These are phyloP conservation scores for Dysphania ambrosioides DNA, from an alignment of 148 eudicot genomes.

Conservation along the genomic window DNA sequence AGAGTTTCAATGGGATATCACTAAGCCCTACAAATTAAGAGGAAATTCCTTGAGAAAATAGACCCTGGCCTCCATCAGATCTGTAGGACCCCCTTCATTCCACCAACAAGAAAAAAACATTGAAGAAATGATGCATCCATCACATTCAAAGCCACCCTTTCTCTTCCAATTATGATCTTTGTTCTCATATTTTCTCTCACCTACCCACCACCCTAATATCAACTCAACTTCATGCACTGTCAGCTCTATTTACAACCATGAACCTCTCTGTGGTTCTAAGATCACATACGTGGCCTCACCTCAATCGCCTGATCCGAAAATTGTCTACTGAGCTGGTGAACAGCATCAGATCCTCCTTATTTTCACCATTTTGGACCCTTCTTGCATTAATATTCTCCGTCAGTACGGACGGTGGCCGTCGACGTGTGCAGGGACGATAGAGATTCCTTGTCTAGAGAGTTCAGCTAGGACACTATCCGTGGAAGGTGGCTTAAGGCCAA, in stretches of 20 bases:
- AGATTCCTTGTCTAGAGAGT: slow-evolving; percentile 71
- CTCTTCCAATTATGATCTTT: slow-evolving; percentile 13
- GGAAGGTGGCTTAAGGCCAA: slow-evolving; percentile 82
- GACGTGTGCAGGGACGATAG: slow-evolving; percentile 45
- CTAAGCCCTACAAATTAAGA: slow-evolving; percentile 18
- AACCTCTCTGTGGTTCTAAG: slow-evolving; percentile 13
- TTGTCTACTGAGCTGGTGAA: background rate
- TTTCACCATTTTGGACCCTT: background rate
- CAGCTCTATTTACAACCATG: slow-evolving; percentile 40
- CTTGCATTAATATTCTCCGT: slow-evolving; percentile 12
- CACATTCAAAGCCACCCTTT: slow-evolving; percentile 13
- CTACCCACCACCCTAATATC: slow-evolving; percentile 14
- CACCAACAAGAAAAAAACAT: slow-evolving; percentile 12
- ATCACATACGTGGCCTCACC: slow-evolving; percentile 31
- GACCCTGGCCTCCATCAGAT: background rate
- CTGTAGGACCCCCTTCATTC: slow-evolving; percentile 17
- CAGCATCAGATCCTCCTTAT: slow-evolving; percentile 17
- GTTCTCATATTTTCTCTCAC: slow-evolving; percentile 12
- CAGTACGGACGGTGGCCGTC: slow-evolving; percentile 29
- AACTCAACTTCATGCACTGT: slow-evolving; percentile 24
- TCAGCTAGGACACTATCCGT: slow-evolving; percentile 63
- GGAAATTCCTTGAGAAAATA: slow-evolving; percentile 16
- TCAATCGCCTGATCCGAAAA: slow-evolving; percentile 16
- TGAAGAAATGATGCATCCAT: slow-evolving; percentile 5
- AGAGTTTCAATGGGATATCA: background rate